Evolutionary conservation across 257 asterid species (phyloP), one percentile per base, ranked within the genome.

Genomic region (Rubia yunnanensis): DNA sequence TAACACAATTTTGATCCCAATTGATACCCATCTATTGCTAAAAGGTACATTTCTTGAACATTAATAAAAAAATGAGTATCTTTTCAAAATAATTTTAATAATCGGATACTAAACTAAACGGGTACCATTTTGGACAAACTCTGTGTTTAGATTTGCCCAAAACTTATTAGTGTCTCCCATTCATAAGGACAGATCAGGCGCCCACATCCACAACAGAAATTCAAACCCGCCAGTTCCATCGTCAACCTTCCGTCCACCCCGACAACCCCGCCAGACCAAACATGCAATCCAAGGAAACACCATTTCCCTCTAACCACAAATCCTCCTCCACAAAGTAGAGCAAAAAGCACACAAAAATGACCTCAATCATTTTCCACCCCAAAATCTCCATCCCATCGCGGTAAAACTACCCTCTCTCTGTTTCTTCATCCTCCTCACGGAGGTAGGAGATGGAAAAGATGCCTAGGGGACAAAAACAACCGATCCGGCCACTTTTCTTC

Each of bases 391-490:
- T 44, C n/a, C 18, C 57, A 50, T 62, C 67, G 23, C 61, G 34
- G 28, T 46, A 64, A n/a, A n/a, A 64, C 34, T 32, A 31, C 68
- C 49, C 15, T 28, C 48, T 69, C 48, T 71, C 30, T 30, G 62
- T 59, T 71, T 70, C 58, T 62, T 70, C 58, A 62, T 69, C 76
- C 67, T 49, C 68, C 63, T 44, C 57, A 77, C 84, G 83, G 88
- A 76, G 85, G 77, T 60, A 72, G 83, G 87, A 82, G 80, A 78
- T 82, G 80, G 74, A 74, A 76, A 74, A 69, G 65, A 71, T 61
- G 65, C 76, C 76, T 38, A 52, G 74, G 59, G 71, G 75, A 70
- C 17, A 2, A 39, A 61, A 52, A 27, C 36, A 10, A 5, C n/a
- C 59, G 24, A 24, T 20, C 4, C 32, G 31, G 20, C 23, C 59